A percentile compares a stretch with the other conserved stretches of the same genome.
phyloP scores from a whole-genome alignment of 495 filamentous ascomycete genomes.

The Apodospora peruviana region DNA sequence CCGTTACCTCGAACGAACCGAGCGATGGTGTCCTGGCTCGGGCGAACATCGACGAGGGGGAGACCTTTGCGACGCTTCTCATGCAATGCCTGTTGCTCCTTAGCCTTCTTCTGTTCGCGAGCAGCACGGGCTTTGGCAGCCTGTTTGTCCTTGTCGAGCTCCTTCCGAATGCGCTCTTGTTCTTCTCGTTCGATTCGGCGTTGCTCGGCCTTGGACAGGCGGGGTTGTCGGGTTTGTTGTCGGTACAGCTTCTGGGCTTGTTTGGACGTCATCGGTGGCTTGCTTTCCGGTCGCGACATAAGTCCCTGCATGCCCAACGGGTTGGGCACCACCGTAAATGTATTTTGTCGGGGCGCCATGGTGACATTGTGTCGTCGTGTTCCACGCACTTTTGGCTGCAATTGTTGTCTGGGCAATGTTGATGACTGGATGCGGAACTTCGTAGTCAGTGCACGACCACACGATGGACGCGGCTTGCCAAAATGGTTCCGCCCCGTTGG shows the following conservation, averaged over 20 bases:
- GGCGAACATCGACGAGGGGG: conserved; percentile 34
- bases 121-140: conserved; percentile 27
- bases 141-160: conserved; percentile 39
- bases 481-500: too few species aligned
- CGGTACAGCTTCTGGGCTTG: conserved; percentile 36
- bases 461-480: too few species aligned
- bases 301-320: conserved; percentile 17
- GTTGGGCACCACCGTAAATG: conserved; percentile 21
- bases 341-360: conserved; percentile 18
- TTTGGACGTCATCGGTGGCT: conserved; percentile 40
- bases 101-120: conserved; percentile 40
- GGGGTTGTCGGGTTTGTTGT: conserved; percentile 25
- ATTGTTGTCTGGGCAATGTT: too few species aligned
- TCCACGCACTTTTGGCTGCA: too few species aligned
- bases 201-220: conserved; percentile 35
- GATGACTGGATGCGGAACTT: too few species aligned
- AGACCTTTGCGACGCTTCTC: conserved; percentile 35
- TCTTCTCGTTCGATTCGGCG: conserved; percentile 36
- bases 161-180: conserved; percentile 38
- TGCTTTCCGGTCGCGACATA: conserved; percentile 1
- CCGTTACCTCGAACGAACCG: conserved; percentile 34
- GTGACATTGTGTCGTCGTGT: conserved; percentile 3
- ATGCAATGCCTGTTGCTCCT: conserved; percentile 27
- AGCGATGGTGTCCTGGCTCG: conserved; percentile 40
- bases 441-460: too few species aligned